Conservation (phyloP, 495 filamentous ascomycete species). For the Xylaria palmicola region DNA sequence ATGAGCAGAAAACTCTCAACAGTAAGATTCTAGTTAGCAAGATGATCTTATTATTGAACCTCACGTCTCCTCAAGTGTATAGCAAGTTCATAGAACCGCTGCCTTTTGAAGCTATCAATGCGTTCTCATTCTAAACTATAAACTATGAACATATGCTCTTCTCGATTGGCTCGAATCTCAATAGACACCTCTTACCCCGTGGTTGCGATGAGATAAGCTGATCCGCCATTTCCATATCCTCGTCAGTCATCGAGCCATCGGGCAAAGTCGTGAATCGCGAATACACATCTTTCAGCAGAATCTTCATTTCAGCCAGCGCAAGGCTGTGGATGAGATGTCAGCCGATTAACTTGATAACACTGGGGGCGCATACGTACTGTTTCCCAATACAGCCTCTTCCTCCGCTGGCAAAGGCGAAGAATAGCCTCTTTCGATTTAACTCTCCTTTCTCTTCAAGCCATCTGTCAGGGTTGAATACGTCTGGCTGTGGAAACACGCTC, state of each 20-base stretch:
- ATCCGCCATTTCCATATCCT: slow-evolving; percentile 58
- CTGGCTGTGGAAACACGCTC: slow-evolving; percentile 54
- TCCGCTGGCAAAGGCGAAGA: slow-evolving; percentile 55
- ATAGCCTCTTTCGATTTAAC: slow-evolving; percentile 45
- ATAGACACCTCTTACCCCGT: slow-evolving; percentile 51
- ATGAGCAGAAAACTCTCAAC: too few relatives aligned
- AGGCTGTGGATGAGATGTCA: slow-evolving; percentile 41
- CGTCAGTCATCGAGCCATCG: slow-evolving; percentile 49
- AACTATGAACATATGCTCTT: neutral
- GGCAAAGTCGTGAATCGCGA: slow-evolving; percentile 53
- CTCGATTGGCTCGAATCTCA: slow-evolving; percentile 36
- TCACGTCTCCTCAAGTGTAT: too few relatives aligned
- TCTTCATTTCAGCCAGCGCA: slow-evolving; percentile 66
- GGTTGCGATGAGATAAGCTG: slow-evolving; percentile 62
- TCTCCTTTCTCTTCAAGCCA: slow-evolving; percentile 58
- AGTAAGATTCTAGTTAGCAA: too few relatives aligned
- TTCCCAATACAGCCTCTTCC: slow-evolving; percentile 58
- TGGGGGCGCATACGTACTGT: slow-evolving; percentile 40
- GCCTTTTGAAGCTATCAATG: neutral
- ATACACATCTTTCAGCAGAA: slow-evolving; percentile 57
- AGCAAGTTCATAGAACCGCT: too few relatives aligned
- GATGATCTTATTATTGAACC: too few relatives aligned
- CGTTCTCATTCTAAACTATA: neutral
- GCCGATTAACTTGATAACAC: neutral
- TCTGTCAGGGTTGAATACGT: slow-evolving; percentile 59